A percentile compares a stretch with the other conserved stretches of the same genome.
Conservation (phyloP, 495 filamentous ascomycete genomes). For the Xylaria flabelliformis region DNA sequence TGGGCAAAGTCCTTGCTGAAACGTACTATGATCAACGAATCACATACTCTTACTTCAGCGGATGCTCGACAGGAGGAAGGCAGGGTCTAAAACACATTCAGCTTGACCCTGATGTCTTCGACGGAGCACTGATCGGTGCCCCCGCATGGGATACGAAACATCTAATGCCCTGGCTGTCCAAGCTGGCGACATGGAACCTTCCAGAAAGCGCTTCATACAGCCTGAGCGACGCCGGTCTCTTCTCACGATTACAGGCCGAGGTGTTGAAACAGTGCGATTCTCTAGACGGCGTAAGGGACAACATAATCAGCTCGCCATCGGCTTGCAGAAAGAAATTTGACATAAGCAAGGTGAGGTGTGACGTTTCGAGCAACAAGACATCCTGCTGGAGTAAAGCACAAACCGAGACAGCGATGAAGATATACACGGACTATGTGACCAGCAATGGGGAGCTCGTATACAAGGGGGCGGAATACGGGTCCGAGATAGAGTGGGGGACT, state of each 20-base stretch:
- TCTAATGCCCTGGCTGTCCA: conserved; percentile 49
- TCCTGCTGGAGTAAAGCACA: conserved; percentile 61
- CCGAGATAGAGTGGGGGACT: conserved; percentile 44
- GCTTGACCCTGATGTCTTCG: conserved; percentile 63
- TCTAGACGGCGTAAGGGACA: conserved; percentile 65
- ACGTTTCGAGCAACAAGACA: conserved; percentile 44
- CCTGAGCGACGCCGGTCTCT: conserved; percentile 52
- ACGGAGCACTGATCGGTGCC: conserved; percentile 71
- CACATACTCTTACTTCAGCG: conserved; percentile 60
- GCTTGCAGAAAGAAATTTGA: conserved; percentile 56
- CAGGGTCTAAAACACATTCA: conserved; percentile 63
- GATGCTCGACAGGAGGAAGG: conserved; percentile 65
- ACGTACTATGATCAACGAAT: conserved; percentile 50
- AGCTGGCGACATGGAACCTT: conserved; percentile 39
- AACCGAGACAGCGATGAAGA: conserved; percentile 57
- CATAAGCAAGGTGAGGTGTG: conserved; percentile 53
- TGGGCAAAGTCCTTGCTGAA: conserved; percentile 45
- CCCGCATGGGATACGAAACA: conserved; percentile 55
- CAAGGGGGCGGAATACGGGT: conserved; percentile 52
- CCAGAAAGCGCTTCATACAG: conserved; percentile 53
- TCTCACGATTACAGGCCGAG: conserved; percentile 59
- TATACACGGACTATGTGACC: conserved; percentile 60
- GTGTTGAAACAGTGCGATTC: conserved; percentile 67
- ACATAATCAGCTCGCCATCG: conserved; percentile 63
- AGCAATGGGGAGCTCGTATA: conserved; percentile 60